phyloP scores from a whole-genome alignment of 441 rosid species.

The Corymbia citriodora region DNA sequence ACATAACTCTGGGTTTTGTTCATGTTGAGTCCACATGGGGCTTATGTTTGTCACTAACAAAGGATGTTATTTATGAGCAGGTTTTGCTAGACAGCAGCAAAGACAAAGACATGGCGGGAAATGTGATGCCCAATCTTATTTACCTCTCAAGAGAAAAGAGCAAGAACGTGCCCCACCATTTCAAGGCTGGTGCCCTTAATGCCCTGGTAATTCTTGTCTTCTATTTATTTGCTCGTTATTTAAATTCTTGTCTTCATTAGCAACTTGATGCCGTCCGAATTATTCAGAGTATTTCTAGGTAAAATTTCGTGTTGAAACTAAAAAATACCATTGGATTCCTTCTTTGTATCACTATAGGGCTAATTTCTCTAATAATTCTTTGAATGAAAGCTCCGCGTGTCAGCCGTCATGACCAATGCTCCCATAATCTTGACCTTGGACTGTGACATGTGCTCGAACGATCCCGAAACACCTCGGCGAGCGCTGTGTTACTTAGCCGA shows the following conservation, averaged over 20 bases:
- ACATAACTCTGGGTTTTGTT: neutral
- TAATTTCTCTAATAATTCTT: neutral
- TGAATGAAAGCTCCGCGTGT: slow-evolving; percentile 52
- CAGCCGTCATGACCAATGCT: slow-evolving; percentile 61
- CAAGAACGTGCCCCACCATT: slow-evolving; percentile 47
- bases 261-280: neutral
- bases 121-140: slow-evolving; percentile 51
- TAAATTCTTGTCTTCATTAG: neutral
- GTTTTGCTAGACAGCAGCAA: slow-evolving; percentile 38
- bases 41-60: neutral
- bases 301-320: neutral
- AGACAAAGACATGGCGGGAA: slow-evolving; percentile 35
- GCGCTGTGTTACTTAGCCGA: slow-evolving; percentile 48
- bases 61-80: slow-evolving; percentile 13
- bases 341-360: neutral
- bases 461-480: slow-evolving; percentile 41
- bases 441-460: slow-evolving; percentile 77
- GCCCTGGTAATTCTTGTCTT: slow-evolving; percentile 29
- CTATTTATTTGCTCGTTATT: neutral
- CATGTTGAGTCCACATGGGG: neutral
- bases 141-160: slow-evolving; percentile 69
- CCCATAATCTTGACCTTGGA: slow-evolving; percentile 57
- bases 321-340: neutral
- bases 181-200: slow-evolving; percentile 87
- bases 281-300: neutral